Conservation (phyloP, 345 rosid species). For the Brassica carinata region DNA sequence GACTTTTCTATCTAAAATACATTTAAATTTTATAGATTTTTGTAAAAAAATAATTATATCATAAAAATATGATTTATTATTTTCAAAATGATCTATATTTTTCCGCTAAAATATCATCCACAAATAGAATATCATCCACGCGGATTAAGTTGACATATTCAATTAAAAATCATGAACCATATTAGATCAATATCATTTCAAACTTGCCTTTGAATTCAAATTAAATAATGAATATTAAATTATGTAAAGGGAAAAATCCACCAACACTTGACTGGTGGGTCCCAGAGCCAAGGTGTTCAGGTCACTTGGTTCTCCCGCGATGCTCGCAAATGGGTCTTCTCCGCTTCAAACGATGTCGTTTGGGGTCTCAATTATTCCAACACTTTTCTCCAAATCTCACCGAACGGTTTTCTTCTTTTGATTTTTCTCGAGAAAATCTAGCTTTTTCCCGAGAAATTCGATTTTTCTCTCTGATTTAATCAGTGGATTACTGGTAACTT, state of each 20-base stretch:
- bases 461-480: background rate
- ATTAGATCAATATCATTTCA: background rate
- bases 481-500: background rate
- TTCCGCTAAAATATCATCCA: background rate
- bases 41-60: no score
- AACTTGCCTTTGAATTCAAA: slow-evolving; percentile 31
- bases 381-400: slow-evolving; percentile 33
- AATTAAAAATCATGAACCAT: background rate
- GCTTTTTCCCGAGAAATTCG: slow-evolving; percentile 27
- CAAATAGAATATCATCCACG: background rate
- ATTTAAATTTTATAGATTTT: no score
- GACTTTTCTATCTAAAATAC: no score
- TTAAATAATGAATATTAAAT: slow-evolving; percentile 9
- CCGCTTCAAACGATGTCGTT: slow-evolving; percentile 34
- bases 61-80: no score
- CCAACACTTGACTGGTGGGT: slow-evolving; percentile 24
- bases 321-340: slow-evolving; percentile 31
- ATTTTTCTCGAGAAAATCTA: slow-evolving; percentile 33
- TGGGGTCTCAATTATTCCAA: background rate
- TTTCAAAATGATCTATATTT: no score
- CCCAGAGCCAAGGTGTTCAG: slow-evolving; percentile 33
- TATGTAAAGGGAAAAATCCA: background rate
- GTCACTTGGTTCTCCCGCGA: slow-evolving; percentile 33
- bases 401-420: background rate
- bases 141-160: background rate